Evolutionary conservation across 2,329 filamentous ascomycete genomes (phyloP), one percentile per base, ranked within the genome.

Genomic region (Macrophomina pseudophaseolina): DNA sequence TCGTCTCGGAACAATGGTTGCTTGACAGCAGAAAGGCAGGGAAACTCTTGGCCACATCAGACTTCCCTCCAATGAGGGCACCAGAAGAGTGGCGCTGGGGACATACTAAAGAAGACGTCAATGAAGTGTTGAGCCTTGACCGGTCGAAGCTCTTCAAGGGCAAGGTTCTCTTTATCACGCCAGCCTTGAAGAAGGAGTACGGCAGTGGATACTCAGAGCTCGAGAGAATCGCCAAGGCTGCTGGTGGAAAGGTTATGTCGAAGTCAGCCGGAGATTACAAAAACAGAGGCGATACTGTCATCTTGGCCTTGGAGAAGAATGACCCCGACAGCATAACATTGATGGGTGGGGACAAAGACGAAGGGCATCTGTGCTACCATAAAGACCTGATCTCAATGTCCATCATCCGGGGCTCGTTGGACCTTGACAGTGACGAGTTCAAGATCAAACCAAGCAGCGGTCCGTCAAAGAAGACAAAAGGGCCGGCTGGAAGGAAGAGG

Each of bases 101-200:
- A 0, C 77, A 80, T 54, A n/a, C 46, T 9, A 28, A 40, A 40
- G 32, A 32, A 5, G 14, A 51, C 2, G 76, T 72, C 28, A 70
- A 82, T 4, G 65, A 68, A 0, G 70, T 74, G 1, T 68, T 81
- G 9, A 75, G 74, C 32, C 67, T 69, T 5, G 69, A 75, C 42
- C 74, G 80, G 1, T 74, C 77, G 51, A 81, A 82, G 65, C 80
- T 86, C 0, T 86, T 88, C 71, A 67, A 76, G 1, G 81, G 81
- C 67, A 82, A 81, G 69, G 80, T 77, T 6, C 75, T 86, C 32
- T 85, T 83, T 70, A 80, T 85, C 72, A 85, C 83, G 0, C 76
- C 76, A 9, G 71, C 75, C 2, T 72, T 81, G 16, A 76, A 75
- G 44, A 72, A 71, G 23, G 71, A 73, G 4, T 75, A 77, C 66